phyloP scores from a whole-genome alignment of 2,329 filamentous ascomycete species.

The Alternaria gansuensis region DNA sequence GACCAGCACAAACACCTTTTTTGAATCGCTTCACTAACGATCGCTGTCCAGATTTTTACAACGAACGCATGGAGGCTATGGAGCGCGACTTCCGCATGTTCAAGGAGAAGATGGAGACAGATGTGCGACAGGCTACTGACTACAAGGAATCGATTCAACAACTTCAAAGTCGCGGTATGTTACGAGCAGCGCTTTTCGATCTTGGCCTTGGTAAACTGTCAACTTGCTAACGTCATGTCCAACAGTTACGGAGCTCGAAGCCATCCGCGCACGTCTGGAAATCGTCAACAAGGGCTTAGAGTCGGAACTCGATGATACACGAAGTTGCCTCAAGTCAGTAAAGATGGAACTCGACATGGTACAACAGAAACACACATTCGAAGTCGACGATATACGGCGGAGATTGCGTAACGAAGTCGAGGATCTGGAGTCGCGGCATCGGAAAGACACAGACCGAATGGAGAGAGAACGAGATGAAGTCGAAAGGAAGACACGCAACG shows the following conservation, averaged over 20 bases:
- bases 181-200: neutral
- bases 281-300: constrained; percentile 66
- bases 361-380: constrained; percentile 61
- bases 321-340: constrained; percentile 60
- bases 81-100: constrained; percentile 76
- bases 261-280: constrained; percentile 60
- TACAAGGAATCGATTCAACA: constrained; percentile 78
- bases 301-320: constrained; percentile 72
- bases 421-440: constrained; percentile 62
- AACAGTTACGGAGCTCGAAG: constrained; percentile 66
- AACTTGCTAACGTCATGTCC: neutral
- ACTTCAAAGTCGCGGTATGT: constrained; percentile 77
- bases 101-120: constrained; percentile 74
- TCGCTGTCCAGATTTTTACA: constrained; percentile 76
- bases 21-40: constrained; percentile 79
- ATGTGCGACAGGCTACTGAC: constrained; percentile 71
- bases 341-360: constrained; percentile 63
- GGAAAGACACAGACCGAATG: constrained; percentile 66
- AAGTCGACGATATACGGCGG: constrained; percentile 62
- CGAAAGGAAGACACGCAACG: constrained; percentile 54
- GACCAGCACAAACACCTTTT: constrained; percentile 62
- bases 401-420: constrained; percentile 67
- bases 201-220: neutral
- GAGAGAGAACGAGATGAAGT: constrained; percentile 61
- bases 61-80: constrained; percentile 77